Base-by-base conservation (phyloP, 2,329 filamentous ascomycete genomes). In the Thelonectria blattea region DNA sequence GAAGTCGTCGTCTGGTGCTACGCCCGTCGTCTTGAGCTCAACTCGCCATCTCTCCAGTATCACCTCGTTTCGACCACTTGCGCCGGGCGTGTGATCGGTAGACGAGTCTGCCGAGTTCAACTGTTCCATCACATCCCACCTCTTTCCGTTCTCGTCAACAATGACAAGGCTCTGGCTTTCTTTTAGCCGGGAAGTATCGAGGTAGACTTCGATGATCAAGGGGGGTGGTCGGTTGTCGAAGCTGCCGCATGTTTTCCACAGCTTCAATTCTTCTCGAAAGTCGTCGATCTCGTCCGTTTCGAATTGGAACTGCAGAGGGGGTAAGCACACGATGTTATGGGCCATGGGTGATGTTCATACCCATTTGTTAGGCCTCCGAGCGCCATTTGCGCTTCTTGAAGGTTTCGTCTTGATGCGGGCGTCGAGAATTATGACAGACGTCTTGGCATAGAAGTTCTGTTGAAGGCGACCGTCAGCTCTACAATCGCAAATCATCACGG, bases 271-370 rank as follows among this genome's bases (percentile, higher is more conserved):
- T 66, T 96, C 90, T 70, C 85, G 83, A 72, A 97, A 93, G 62
- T 91, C 88, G 72, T 97, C 92, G 64, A 94, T 94, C 70, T 99
- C 95, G 69, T 96, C 91, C 46, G 97, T 89, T 67, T 97, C 91
- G 68, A 97, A 88, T 80, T 97, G 96, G 78, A 97, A 99, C 95
- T 98, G 71, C 32, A 7, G 2, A 43, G 32, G 32, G 39, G 60
- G 69, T 41, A 72, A 70, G 48, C 22, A 45, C 54, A 32, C 17
- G 27, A 3, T 15, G 39, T 15, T 18, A 22, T 3, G 24, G 34
- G 17, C 24, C 12, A 47, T 45, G 18, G 37, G 45, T 56, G 27
- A 46, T 15, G 48, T 32, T 81, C 89, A 63, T 84, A 94, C 92
- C 92, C 92, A 96, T 87, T 91, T 92, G 74, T 95, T 96, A 52